Percentiles rank a stretch among this genome's conserved stretches.
Evolutionary conservation across 495 filamentous ascomycete genomes (phyloP).

Genomic region (Daldinia loculata): DNA sequence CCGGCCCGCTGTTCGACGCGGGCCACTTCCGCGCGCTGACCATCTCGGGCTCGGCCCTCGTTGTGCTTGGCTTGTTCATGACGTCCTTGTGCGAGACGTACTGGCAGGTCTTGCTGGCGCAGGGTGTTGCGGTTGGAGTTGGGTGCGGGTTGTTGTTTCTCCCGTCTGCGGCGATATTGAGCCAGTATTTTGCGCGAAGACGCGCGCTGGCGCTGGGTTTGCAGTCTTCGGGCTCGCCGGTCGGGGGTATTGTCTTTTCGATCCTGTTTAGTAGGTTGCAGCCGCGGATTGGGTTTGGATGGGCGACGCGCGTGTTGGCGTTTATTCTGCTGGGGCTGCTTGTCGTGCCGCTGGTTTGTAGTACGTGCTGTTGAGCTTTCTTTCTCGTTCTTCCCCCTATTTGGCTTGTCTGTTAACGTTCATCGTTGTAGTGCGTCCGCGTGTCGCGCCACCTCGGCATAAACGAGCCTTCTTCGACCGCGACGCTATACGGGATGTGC

Average conservation of each 20-base stretch:
- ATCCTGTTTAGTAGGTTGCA: slow-evolving; percentile 72
- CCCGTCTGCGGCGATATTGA: slow-evolving; percentile 66
- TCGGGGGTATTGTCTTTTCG: slow-evolving; percentile 72
- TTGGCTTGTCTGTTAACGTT: background rate
- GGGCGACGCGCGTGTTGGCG: slow-evolving; percentile 73
- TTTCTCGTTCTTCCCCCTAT: background rate
- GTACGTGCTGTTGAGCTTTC: background rate
- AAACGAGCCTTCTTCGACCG: slow-evolving; percentile 22
- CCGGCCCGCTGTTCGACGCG: slow-evolving; percentile 49
- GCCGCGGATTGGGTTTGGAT: slow-evolving; percentile 67
- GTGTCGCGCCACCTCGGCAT: slow-evolving; percentile 40
- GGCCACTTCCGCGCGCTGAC: slow-evolving; percentile 37
- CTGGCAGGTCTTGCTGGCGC: slow-evolving; percentile 69
- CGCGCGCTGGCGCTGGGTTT: slow-evolving; percentile 74
- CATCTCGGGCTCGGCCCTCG: slow-evolving; percentile 28
- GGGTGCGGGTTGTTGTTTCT: slow-evolving; percentile 71
- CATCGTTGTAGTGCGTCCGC: slow-evolving; percentile 55
- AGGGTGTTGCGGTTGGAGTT: slow-evolving; percentile 64
- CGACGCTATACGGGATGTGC: slow-evolving; percentile 34
- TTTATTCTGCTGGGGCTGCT: slow-evolving; percentile 73
- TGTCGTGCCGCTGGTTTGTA: slow-evolving; percentile 65
- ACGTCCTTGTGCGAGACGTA: slow-evolving; percentile 66
- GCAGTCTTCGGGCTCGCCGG: slow-evolving; percentile 68
- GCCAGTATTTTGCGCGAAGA: slow-evolving; percentile 74
- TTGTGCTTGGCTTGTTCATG: slow-evolving; percentile 77